Conservation (phyloP, 2,329 filamentous ascomycete genomes). For the Periconia sp. region DNA sequence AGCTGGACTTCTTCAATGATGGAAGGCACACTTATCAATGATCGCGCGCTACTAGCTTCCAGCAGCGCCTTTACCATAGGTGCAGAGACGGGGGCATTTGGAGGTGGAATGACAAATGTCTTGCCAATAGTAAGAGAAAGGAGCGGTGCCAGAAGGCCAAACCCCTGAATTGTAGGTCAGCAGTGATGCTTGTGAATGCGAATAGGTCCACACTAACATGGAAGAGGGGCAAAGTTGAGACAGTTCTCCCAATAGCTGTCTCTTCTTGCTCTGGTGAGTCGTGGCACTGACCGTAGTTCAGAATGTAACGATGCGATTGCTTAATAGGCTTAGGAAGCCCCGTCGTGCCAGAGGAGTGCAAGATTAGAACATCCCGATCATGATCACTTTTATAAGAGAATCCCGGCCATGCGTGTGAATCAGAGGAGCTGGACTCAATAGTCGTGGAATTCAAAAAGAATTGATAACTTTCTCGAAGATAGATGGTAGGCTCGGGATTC, state of each 20-base stretch:
- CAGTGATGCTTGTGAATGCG: background rate
- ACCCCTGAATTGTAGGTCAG: background rate
- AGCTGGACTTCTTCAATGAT: background rate
- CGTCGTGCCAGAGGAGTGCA: background rate
- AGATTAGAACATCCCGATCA: background rate
- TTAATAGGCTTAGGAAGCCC: background rate
- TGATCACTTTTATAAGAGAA: background rate
- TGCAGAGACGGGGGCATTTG: background rate
- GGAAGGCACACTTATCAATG: background rate
- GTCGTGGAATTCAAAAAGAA: too few species aligned
- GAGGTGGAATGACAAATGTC: background rate
- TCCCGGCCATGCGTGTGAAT: too few species aligned
- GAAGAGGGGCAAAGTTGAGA: background rate
- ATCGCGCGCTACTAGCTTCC: background rate
- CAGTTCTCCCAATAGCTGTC: background rate
- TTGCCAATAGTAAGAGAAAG: background rate
- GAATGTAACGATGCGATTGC: background rate
- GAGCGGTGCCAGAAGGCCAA: background rate
- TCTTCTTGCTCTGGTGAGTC: background rate
- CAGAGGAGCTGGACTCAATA: too few species aligned
- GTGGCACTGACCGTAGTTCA: background rate
- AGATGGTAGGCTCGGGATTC: too few species aligned
- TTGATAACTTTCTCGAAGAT: too few species aligned
- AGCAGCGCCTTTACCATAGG: background rate
- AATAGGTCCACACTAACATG: background rate